Conservation (phyloP, 345 rosid genomes). For the Rhodomyrtus tomentosa region DNA sequence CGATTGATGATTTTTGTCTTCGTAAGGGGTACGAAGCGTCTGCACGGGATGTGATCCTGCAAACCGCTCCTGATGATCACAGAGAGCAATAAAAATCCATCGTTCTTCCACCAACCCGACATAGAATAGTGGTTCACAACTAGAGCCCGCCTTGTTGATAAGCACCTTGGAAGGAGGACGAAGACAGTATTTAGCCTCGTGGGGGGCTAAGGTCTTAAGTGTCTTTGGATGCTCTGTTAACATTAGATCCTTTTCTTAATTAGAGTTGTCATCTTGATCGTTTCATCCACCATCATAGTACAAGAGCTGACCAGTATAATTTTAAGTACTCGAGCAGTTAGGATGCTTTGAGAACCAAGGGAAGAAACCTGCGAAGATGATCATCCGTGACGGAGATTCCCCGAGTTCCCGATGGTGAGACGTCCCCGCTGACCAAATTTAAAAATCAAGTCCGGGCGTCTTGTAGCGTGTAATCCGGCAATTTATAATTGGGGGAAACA, state of each 20-base stretch:
- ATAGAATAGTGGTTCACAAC: background rate
- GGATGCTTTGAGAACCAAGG: background rate
- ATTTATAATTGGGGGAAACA: background rate
- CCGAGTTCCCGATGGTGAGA: background rate
- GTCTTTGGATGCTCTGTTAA: background rate
- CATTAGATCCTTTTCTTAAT: background rate
- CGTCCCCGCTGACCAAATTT: background rate
- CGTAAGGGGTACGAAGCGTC: background rate
- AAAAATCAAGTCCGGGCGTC: background rate
- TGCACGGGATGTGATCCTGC: background rate
- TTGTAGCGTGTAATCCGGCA: background rate
- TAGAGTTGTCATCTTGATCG: background rate
- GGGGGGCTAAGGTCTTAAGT: background rate
- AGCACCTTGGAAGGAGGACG: background rate
- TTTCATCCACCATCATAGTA: background rate
- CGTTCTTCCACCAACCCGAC: background rate
- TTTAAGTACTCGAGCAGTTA: background rate
- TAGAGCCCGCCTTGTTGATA: background rate
- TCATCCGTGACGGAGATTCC: background rate
- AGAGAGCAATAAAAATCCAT: background rate
- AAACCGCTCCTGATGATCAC: background rate
- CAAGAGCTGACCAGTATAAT: background rate
- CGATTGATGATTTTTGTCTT: background rate
- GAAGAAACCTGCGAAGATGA: background rate
- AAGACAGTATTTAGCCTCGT: background rate